Evolutionary conservation across 495 filamentous ascomycete genomes (phyloP), one percentile per base, ranked within the genome.

Genomic region (Neurospora sp.): DNA sequence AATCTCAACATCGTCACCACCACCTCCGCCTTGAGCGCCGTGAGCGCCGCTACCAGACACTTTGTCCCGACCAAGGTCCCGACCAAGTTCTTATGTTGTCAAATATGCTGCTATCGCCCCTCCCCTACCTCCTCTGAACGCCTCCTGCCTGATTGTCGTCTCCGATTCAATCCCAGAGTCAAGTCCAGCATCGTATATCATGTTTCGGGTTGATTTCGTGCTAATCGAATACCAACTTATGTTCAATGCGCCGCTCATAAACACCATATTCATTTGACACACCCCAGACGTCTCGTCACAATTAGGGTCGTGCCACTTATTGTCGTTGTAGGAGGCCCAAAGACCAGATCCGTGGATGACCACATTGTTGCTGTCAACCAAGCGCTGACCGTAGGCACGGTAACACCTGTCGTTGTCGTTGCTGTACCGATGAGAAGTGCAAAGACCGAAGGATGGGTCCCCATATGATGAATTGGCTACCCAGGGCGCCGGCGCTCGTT

Each of bases 321-420:
- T 75, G 35, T 78, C 74, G 20, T 70, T 85, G 76, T 85, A 88
- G 69, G 88, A 89, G 0, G 78, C 81, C 86, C 87, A 89, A 70
- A 87, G 81, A 23, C 81, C 85, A 1, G 83, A 82, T 1, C 85
- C 85, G 74, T 88, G 87, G 7, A 89, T 77, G 38, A 84, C 82
- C 1, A 86, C 54, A 38, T 85, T 71, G 5, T 75, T 81, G 3
- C 80, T 82, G 12, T 76, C 75, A 7, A 76, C 71, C 46, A 87
- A 81, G 59, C 80, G 76, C 69, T 81, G 76, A 14, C 81, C 84
- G 72, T 81, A 81, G 1, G 82, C 81, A 73, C 85, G 86, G 41
- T 82, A 82, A 73, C 86, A 88, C 38, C 69, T 70, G 31, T 77
- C 78, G 69, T 79, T 75, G 16, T 40, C 73, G 2, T 37, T 39